Percentiles rank a stretch among this genome's conserved stretches.
Conservation (phyloP, 768 basidiomycete species). For the Hericium erinaceus region DNA sequence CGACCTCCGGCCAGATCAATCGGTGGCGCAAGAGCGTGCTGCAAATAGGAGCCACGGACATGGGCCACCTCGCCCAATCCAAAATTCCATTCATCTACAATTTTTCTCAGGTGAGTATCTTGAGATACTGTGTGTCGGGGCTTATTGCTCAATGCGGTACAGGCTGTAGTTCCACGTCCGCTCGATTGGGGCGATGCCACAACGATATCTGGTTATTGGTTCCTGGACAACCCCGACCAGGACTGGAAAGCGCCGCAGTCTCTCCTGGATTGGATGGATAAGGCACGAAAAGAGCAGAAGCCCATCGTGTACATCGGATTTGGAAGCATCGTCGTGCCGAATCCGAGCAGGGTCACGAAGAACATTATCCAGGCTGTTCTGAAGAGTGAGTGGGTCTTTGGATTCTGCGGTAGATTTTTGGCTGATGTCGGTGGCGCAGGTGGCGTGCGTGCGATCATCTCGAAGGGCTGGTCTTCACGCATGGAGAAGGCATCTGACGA, state of each 20-base stretch:
- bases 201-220: constrained; percentile 58
- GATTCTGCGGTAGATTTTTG: not conserved
- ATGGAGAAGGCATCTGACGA: constrained; percentile 35
- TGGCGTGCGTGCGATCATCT: constrained; percentile 56
- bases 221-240: constrained; percentile 51
- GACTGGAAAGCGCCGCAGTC: constrained; percentile 44
- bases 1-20: constrained; percentile 58
- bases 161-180: constrained; percentile 60
- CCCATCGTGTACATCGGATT: constrained; percentile 67
- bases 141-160: not conserved
- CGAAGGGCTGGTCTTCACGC: constrained; percentile 58
- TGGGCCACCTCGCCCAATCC: constrained; percentile 49
- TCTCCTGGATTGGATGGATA: constrained; percentile 44
- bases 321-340: constrained; percentile 58
- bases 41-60: constrained; percentile 41
- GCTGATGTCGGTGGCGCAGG: constrained; percentile 24
- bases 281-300: constrained; percentile 45
- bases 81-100: constrained; percentile 60
- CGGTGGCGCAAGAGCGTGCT: constrained; percentile 49
- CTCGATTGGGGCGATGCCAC: constrained; percentile 58
- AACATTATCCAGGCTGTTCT: constrained; percentile 51
- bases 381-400: constrained; percentile 33
- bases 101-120: constrained; percentile 40
- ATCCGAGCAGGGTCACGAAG: constrained; percentile 43
- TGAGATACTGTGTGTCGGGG: not conserved